Percentiles rank a stretch among this genome's conserved stretches.
These are phyloP conservation scores for Penicillium frequentans DNA, from an alignment of 2,329 filamentous ascomycete species.

Conservation along the genomic window DNA sequence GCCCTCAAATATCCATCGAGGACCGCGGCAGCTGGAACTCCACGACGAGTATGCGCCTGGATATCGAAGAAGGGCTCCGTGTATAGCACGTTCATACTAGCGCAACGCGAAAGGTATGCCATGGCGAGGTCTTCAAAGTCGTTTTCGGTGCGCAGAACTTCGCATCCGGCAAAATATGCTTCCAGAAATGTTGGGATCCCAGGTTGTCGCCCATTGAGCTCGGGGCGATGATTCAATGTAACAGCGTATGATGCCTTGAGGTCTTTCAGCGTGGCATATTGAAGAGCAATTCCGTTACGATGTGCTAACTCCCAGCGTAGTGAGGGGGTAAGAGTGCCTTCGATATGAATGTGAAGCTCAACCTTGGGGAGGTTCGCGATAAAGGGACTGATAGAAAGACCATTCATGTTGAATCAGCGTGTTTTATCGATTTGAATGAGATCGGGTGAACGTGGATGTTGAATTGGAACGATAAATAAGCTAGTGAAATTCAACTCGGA, in stretches of 20 bases:
- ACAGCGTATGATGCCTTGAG: conserved; percentile 36
- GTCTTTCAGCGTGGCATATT: conserved; percentile 32
- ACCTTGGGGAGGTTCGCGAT: conserved; percentile 44
- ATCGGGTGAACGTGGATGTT: background rate
- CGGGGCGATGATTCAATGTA: conserved; percentile 38
- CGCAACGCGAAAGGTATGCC: conserved; percentile 36
- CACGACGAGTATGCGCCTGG: conserved; percentile 43
- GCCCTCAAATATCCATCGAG: conserved; percentile 40
- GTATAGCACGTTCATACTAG: conserved; percentile 42
- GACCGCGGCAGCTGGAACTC: conserved; percentile 31
- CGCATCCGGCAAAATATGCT: conserved; percentile 27
- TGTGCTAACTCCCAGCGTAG: conserved; percentile 45
- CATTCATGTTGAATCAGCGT: conserved; percentile 14
- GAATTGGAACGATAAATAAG: background rate
- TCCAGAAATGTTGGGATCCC: conserved; percentile 34
- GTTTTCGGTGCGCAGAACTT: conserved; percentile 30
- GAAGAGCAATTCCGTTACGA: conserved; percentile 37
- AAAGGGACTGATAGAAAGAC: conserved; percentile 29
- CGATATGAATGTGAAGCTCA: conserved; percentile 51
- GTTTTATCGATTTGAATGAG: background rate
- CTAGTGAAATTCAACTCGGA: background rate
- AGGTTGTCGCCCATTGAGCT: conserved; percentile 35
- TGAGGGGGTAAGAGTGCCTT: conserved; percentile 45
- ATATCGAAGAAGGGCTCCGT: conserved; percentile 47
- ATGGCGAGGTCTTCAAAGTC: conserved; percentile 46